These are phyloP conservation scores for Acer yangbiense DNA, from an alignment of 345 rosid species.

Conservation along the genomic window DNA sequence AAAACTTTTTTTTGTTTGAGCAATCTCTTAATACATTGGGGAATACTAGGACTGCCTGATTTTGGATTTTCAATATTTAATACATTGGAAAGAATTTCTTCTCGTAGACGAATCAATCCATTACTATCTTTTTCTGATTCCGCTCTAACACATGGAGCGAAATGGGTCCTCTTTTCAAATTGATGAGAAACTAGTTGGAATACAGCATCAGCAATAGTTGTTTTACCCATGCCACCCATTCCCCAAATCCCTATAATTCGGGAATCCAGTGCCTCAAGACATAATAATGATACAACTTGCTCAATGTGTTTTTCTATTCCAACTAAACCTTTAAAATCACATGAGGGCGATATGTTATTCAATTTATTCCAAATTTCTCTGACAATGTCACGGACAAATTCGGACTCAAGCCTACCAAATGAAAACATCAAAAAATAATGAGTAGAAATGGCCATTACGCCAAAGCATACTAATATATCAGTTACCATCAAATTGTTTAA, in stretches of 20 bases:
- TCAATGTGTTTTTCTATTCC: neutral
- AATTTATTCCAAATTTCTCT: neutral
- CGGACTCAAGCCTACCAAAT: neutral
- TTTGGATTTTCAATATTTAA: neutral
- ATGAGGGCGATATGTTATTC: neutral
- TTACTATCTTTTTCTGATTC: neutral
- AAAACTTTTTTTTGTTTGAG: neutral
- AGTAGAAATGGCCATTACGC: neutral
- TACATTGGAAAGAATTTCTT: conserved; percentile 13
- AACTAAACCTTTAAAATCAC: neutral
- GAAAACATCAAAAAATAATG: neutral
- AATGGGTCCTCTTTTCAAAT: conserved; percentile 4
- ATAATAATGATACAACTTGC: neutral
- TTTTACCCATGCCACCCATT: conserved; percentile 20
- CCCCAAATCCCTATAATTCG: neutral
- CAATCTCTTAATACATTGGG: neutral
- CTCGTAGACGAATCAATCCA: neutral
- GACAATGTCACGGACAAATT: neutral
- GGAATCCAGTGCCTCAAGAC: too few species aligned
- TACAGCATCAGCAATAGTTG: neutral
- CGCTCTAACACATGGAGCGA: conserved; percentile 11
- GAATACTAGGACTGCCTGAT: neutral
- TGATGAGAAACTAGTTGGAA: neutral
- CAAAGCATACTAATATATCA: too few species aligned
- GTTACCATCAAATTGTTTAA: too few species aligned